A percentile compares a stretch with the other conserved stretches of the same genome.
Conservation (phyloP, 2,329 filamentous ascomycete species). For the Epichloe festucae region DNA sequence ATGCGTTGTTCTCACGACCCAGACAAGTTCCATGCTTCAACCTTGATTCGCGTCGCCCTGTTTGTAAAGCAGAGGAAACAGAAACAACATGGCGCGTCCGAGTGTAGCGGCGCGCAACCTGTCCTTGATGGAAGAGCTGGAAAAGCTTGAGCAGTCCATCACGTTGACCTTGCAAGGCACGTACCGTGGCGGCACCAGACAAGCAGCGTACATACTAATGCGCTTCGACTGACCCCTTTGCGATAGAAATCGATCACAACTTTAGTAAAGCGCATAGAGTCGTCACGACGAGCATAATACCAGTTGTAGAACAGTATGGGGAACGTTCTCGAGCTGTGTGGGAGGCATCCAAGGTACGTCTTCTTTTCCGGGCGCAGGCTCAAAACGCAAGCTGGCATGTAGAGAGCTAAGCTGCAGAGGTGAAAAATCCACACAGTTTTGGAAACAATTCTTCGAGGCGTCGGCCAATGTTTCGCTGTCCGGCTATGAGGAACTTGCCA, state of each 20-base stretch:
- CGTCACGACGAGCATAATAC: constrained; percentile 84
- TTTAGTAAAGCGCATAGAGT: constrained; percentile 95
- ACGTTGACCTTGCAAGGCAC: constrained; percentile 85
- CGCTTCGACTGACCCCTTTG: constrained; percentile 4
- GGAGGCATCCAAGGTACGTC: constrained; percentile 78
- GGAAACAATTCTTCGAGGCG: constrained; percentile 99
- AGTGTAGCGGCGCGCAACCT: constrained; percentile 41
- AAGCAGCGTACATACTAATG: background rate
- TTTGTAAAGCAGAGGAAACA: background rate
- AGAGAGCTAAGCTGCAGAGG: background rate
- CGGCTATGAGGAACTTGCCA: constrained; percentile 75
- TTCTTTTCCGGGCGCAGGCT: background rate
- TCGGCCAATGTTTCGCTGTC: constrained; percentile 95
- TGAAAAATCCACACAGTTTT: constrained; percentile 50
- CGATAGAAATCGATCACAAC: constrained; percentile 88
- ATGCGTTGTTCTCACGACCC: no score
- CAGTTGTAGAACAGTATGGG: constrained; percentile 87
- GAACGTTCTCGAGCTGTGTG: constrained; percentile 89
- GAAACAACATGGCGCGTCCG: constrained; percentile 33
- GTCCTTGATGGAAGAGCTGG: constrained; percentile 85
- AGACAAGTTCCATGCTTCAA: background rate
- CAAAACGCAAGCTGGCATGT: background rate
- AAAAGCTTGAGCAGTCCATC: constrained; percentile 92
- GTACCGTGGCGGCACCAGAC: constrained; percentile 26
- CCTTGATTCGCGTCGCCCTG: background rate